These are phyloP conservation scores for Chalciporus piperatus DNA, from an alignment of 768 basidiomycete genomes.

Conservation along the genomic window DNA sequence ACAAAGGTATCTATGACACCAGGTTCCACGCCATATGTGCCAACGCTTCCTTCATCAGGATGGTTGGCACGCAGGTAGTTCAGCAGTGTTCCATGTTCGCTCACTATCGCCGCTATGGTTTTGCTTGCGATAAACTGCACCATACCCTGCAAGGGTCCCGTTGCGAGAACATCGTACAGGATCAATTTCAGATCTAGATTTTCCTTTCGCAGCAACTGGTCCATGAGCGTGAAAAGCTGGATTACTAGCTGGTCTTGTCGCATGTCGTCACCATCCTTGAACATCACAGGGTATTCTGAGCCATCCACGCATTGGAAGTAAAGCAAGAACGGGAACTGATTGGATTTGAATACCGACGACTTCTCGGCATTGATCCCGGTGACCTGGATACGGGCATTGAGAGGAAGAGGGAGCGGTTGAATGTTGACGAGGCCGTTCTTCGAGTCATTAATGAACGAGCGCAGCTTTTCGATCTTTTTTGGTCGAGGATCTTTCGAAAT, in stretches of 20 bases:
- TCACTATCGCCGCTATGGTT: slow-evolving; percentile 91
- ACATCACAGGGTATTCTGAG: slow-evolving; percentile 89
- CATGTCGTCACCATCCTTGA: slow-evolving; percentile 99
- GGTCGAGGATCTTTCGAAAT: slow-evolving; percentile 90
- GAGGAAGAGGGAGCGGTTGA: slow-evolving; percentile 79
- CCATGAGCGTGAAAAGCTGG: slow-evolving; percentile 99
- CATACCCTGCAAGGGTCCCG: slow-evolving; percentile 91
- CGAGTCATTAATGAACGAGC: slow-evolving; percentile 77
- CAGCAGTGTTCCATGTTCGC: slow-evolving; percentile 83
- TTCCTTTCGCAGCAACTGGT: slow-evolving; percentile 87
- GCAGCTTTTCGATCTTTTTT: slow-evolving; percentile 96
- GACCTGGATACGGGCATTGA: slow-evolving; percentile 83
- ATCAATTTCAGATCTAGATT: slow-evolving; percentile 90
- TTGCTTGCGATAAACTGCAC: slow-evolving; percentile 94
- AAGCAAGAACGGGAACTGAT: slow-evolving; percentile 86
- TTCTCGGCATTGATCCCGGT: slow-evolving; percentile 89
- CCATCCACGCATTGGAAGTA: slow-evolving; percentile 87
- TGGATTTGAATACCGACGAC: slow-evolving; percentile 96
- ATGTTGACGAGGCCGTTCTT: slow-evolving; percentile 84
- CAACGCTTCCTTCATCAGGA: slow-evolving; percentile 93
- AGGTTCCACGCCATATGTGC: slow-evolving; percentile 93
- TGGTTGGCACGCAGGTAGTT: slow-evolving; percentile 84
- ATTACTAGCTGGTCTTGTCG: slow-evolving; percentile 98
- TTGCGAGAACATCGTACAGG: slow-evolving; percentile 92
- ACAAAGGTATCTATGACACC: slow-evolving; percentile 95